Evolutionary conservation across 345 rosid species (phyloP).

Genomic region (Aquilaria malaccensis): DNA sequence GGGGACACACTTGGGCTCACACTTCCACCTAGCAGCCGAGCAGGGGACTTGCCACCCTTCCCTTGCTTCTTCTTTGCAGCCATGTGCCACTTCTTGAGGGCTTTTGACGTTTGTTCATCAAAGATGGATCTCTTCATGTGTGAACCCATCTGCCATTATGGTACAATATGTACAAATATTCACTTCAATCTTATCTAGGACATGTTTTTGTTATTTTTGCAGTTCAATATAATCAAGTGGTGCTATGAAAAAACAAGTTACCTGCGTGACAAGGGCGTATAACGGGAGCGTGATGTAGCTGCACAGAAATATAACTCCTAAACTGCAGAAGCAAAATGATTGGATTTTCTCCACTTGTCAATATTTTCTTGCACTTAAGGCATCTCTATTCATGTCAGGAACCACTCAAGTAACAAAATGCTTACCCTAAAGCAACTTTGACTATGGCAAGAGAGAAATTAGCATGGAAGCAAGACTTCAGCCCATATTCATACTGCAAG

Average conservation of each 20-base stretch:
- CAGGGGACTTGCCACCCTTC: conserved; percentile 44
- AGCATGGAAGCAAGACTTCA: conserved; percentile 68
- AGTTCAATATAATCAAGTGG: background rate
- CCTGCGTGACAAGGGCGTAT: conserved; percentile 94
- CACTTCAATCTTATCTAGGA: background rate
- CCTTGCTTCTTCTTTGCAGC: conserved; percentile 53
- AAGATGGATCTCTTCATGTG: conserved; percentile 83
- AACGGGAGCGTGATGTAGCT: conserved; percentile 94
- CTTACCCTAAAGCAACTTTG: conserved; percentile 72
- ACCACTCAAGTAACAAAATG: background rate
- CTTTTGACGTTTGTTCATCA: conserved; percentile 89
- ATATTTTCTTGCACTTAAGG: no score
- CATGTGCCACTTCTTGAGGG: conserved; percentile 88
- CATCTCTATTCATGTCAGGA: no score
- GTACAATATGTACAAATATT: background rate
- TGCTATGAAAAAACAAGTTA: conserved; percentile 11
- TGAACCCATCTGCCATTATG: conserved; percentile 69
- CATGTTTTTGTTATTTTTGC: no score
- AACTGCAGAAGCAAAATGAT: conserved; percentile 31
- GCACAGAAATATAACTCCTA: conserved; percentile 52
- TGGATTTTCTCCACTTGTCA: no score
- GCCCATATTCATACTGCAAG: conserved; percentile 68
- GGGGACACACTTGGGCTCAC: conserved; percentile 35
- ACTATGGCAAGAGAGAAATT: conserved; percentile 42
- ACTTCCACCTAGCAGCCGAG: conserved; percentile 41